Evolutionary conservation across 2,329 filamentous ascomycete genomes (phyloP), one percentile per base, ranked within the genome.

Genomic region (Thielaviopsis populi): DNA sequence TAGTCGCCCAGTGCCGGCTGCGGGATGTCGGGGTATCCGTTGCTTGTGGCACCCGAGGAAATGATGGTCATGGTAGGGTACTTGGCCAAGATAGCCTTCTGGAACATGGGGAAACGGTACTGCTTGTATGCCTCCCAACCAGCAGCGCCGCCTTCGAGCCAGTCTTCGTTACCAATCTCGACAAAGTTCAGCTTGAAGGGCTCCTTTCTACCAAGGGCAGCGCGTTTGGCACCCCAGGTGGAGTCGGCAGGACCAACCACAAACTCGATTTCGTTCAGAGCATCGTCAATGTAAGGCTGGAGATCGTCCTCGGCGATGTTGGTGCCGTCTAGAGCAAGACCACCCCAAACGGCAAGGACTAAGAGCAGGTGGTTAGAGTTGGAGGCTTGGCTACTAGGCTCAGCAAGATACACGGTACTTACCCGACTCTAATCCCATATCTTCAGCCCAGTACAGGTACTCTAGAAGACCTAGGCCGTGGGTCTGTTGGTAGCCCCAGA

Each of bases 151-250:
- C 77, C 76, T 30, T 76, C 78, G 3, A 86, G 77, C 75, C 80
- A 81, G 68, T 88, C 85, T 70, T 88, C 85, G 70, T 88, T 87
- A 65, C 85, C 85, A 53, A 87, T 73, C 72, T 87, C 85, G 63
- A 87, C 81, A 68, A 80, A 84, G 11, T 79, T 75, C 59, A 88
- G 75, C 37, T 71, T 74, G 73, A 82, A 87, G 0, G 85, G 84
- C 65, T 83, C 76, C 0, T 82, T 78, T 68, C 86, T 80, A 2
- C 85, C 85, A 1, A 84, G 75, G 53, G 78, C 73, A 6, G 82
- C 83, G 19, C 84, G 81, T 6, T 78, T 72, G 3, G 78, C 75
- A 15, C 84, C 84, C 75, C 80, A 85, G 27, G 76, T 77, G 1
- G 81, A 81, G 56, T 76, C 73, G 1, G 73, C 70, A 43, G 79